Percentiles rank a stretch among this genome's conserved stretches.
Conservation (phyloP, 139 green algal species). For the Chlamydomonas asymmetrica region DNA sequence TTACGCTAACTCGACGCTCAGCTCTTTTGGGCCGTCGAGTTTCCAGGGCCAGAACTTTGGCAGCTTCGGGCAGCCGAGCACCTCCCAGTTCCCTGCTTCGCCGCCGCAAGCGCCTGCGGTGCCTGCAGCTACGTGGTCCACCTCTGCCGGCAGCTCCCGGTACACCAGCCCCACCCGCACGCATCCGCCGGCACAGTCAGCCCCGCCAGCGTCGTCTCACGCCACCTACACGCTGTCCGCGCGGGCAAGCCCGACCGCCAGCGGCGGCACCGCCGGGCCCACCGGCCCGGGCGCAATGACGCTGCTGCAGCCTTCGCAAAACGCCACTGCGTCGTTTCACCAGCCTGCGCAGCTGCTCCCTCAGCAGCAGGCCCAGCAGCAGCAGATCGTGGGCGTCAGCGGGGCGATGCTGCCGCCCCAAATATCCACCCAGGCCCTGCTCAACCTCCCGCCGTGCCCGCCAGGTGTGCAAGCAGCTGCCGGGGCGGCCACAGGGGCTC, state of each 20-base stretch:
- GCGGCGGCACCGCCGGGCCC: neutral
- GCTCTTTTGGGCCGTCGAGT: too few relatives aligned
- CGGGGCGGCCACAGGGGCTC: too few relatives aligned
- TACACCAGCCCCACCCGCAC: too few relatives aligned
- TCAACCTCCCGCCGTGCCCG: constrained; percentile 5
- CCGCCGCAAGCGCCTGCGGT: too few relatives aligned
- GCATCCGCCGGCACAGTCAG: too few relatives aligned
- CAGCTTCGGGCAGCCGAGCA: too few relatives aligned
- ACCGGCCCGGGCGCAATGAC: neutral
- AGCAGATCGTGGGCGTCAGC: constrained; percentile 6
- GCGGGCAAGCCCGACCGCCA: neutral
- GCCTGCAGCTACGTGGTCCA: too few relatives aligned
- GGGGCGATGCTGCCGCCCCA: neutral
- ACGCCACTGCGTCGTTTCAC: neutral
- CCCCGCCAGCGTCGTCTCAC: too few relatives aligned
- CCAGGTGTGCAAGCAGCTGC: neutral
- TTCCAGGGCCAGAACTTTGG: too few relatives aligned
- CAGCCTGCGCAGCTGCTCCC: neutral
- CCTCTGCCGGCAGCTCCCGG: too few relatives aligned
- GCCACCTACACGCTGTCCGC: neutral
- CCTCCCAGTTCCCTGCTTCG: too few relatives aligned
- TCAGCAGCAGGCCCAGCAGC: too few relatives aligned
- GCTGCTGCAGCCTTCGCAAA: neutral
- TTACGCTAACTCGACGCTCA: neutral
- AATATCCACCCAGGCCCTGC: neutral